A percentile compares a stretch with the other conserved stretches of the same genome.
These are phyloP conservation scores for Phialophora expanda DNA, from an alignment of 2,329 filamentous ascomycete genomes.

Conservation along the genomic window DNA sequence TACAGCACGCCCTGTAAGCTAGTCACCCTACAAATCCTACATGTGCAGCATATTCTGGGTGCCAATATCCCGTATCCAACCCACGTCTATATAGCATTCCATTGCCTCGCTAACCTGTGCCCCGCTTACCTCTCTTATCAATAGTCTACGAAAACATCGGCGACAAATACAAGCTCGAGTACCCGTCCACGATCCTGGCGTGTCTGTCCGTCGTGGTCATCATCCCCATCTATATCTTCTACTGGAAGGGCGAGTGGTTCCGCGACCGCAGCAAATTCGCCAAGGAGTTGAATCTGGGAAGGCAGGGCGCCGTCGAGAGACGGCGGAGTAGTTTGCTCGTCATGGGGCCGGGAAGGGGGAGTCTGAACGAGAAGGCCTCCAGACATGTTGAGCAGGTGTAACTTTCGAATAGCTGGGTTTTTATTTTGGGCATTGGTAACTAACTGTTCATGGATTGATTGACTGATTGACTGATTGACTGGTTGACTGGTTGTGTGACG, in stretches of 20 bases:
- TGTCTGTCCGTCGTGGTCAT: conserved; percentile 66
- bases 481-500: no score
- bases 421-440: no score
- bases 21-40: no score
- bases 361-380: conserved; percentile 1
- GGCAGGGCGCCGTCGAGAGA: conserved; percentile 40
- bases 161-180: conserved; percentile 45
- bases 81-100: no score
- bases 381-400: conserved; percentile 13
- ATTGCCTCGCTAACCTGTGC: not conserved
- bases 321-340: conserved; percentile 24
- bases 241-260: conserved; percentile 65
- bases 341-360: conserved; percentile 4
- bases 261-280: conserved; percentile 67
- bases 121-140: conserved; percentile 9
- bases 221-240: conserved; percentile 68
- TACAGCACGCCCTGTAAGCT: conserved; percentile 59
- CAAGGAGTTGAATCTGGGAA: conserved; percentile 60
- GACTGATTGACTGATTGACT: no score
- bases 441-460: no score
- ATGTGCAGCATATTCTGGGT: no score
- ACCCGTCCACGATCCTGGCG: conserved; percentile 63
- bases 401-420: not conserved
- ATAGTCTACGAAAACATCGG: conserved; percentile 57
- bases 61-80: no score